Conservation (phyloP, 768 basidiomycete genomes). For the Trametes cubensis region DNA sequence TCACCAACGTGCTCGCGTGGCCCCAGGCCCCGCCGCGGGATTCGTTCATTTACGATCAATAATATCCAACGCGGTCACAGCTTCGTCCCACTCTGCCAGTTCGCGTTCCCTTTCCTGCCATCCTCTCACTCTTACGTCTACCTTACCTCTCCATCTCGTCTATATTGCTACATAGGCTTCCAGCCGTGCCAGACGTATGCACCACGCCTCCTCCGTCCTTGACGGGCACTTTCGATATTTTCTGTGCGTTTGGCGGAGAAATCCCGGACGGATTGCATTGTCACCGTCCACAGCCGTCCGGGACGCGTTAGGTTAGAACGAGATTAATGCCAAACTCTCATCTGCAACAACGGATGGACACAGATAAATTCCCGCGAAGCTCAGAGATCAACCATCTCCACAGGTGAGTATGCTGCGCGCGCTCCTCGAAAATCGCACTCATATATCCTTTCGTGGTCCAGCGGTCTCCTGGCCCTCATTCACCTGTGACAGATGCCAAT, state of each 20-base stretch:
- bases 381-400: background rate
- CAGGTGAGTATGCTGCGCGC: background rate
- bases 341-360: background rate
- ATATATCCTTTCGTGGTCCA: constrained; percentile 17
- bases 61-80: no score
- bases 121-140: background rate
- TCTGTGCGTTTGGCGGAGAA: background rate
- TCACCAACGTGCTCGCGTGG: background rate
- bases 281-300: background rate
- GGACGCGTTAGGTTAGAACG: background rate
- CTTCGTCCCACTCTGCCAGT: no score
- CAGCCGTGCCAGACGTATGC: no score
- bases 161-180: no score
- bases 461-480: background rate
- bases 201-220: no score
- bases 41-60: no score
- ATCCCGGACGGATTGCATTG: background rate
- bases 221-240: no score
- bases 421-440: constrained; percentile 13
- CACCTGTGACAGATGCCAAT: constrained; percentile 8
- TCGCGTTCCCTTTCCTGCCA: no score
- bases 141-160: background rate
- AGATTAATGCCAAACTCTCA: background rate
- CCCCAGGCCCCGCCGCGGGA: no score
- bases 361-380: constrained; percentile 9